A percentile compares a stretch with the other conserved stretches of the same genome.
These are phyloP conservation scores for Nemania abortiva DNA, from an alignment of 2,329 filamentous ascomycete species.

Conservation along the genomic window DNA sequence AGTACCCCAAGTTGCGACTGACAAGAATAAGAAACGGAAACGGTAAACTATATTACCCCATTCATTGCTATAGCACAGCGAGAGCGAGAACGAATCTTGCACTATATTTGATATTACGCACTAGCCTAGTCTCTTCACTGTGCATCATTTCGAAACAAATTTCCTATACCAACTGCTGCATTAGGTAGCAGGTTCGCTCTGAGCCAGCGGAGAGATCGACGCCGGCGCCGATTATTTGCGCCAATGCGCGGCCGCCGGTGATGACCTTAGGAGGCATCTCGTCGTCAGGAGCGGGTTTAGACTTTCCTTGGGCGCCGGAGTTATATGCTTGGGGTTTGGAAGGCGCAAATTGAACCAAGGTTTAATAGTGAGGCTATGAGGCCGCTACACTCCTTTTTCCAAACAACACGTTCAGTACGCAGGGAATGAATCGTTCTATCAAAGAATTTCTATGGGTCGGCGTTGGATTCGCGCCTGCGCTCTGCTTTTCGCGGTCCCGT, in stretches of 20 bases:
- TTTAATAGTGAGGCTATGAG: constrained; percentile 46
- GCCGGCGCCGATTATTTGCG: constrained; percentile 13
- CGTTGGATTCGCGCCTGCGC: constrained; percentile 49
- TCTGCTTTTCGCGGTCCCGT: constrained; percentile 40
- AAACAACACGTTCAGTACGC: constrained; percentile 38
- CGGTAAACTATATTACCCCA: constrained; percentile 55
- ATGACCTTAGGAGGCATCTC: constrained; percentile 32
- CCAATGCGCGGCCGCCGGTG: constrained; percentile 26
- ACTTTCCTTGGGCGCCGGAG: constrained; percentile 41
- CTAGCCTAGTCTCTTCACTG: constrained; percentile 18
- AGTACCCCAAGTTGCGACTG: constrained; percentile 58
- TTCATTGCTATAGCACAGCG: constrained; percentile 1
- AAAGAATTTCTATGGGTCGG: constrained; percentile 42
- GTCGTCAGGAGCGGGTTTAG: constrained; percentile 34
- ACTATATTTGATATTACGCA: constrained; percentile 7
- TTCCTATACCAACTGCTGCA: constrained; percentile 15
- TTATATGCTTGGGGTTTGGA: constrained; percentile 42
- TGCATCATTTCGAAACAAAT: constrained; percentile 16
- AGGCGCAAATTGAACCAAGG: constrained; percentile 45
- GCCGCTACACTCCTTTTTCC: constrained; percentile 49
- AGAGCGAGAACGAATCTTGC: not conserved
- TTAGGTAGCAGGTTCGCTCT: not conserved
- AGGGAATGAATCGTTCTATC: constrained; percentile 42
- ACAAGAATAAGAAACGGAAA: constrained; percentile 74
- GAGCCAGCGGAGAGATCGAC: not conserved